Evolutionary conservation across 139 green algal species (phyloP), one percentile per base, ranked within the genome.

Genomic region (Chlamydomonas eustigma): DNA sequence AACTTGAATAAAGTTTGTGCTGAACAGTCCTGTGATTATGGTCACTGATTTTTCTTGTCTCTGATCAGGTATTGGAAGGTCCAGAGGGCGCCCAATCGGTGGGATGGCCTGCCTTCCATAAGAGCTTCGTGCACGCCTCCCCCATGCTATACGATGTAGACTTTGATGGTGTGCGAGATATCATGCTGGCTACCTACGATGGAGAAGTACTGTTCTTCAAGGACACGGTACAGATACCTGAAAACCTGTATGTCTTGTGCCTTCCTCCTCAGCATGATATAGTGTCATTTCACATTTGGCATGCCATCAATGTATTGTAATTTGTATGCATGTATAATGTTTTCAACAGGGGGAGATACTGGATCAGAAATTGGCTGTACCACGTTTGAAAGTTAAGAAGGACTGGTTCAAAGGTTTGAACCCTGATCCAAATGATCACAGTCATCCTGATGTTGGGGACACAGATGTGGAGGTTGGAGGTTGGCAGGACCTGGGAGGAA

Each of bases 131-230:
- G 32, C 94, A 98, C 83, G 85, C 91, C n/a, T 94, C 88, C 1
- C 93, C 94, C 1, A 76, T 98, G 63, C 64, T 98, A 76, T 94
- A 90, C 79, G 95, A 99, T 81, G 80, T 94, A 18, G 91, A 98
- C 77, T 80, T 81, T 18, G 93, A 98, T 73, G 93, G 94, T 28
- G 78, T 95, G 4, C 81, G 80, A 1, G 95, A 98, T 70, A 84
- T 99, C n/a, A 24, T 95, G 68, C 33, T 98, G 50, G 87, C 87
- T 22, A 96, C 91, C 0, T 98, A 97, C 79, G 89, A 97, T 81
- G 95, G 93, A 0, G 90, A 97, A n/a, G 81, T 99, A 28, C 51
- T 94, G 70, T 92, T 92, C 73, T 97, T 94, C 80, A 92, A 90
- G 64, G 94, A 97, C 77, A 94, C 79, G 65, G 69, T 12, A 25